Conservation (phyloP, 2,329 filamentous ascomycete genomes). For the Dothidotthia symphoricarpi region DNA sequence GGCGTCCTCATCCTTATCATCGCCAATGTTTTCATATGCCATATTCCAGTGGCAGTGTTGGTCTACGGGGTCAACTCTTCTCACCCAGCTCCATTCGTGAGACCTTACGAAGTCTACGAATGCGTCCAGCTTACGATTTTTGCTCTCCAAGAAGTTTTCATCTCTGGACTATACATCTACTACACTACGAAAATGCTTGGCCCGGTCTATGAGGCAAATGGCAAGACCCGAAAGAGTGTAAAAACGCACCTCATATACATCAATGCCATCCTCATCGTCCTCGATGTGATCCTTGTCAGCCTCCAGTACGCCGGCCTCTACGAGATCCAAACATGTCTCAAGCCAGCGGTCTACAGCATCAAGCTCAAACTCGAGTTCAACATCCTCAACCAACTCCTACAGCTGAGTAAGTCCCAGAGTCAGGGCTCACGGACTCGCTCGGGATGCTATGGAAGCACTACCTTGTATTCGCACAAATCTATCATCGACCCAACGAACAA, state of each 20-base stretch:
- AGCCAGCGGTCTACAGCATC: conserved; percentile 44
- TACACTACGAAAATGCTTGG: conserved; percentile 48
- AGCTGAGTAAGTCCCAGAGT: background rate
- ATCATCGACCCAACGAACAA: too few species aligned
- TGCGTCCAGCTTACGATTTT: conserved; percentile 43
- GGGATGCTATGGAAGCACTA: too few species aligned
- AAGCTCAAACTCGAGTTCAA: conserved; percentile 55
- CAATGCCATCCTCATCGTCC: conserved; percentile 41
- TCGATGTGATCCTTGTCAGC: conserved; percentile 43
- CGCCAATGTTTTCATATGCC: conserved; percentile 24
- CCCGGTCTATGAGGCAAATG: conserved; percentile 5
- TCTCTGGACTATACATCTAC: conserved; percentile 50
- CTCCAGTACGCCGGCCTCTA: conserved; percentile 39
- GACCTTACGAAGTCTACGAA: conserved; percentile 32
- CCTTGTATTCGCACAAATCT: too few species aligned
- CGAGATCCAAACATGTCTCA: conserved; percentile 33
- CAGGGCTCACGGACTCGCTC: too few species aligned
- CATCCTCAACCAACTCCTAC: conserved; percentile 46
- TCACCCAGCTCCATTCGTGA: conserved; percentile 7
- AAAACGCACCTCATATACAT: conserved; percentile 38
- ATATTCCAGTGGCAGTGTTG: conserved; percentile 54
- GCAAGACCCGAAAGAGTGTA: conserved; percentile 12
- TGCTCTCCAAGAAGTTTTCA: conserved; percentile 40
- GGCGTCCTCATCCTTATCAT: conserved; percentile 50
- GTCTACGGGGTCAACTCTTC: conserved; percentile 49